Evolutionary conservation across 164 flowering plant genomes (phyloP).

Genomic region (Berberis vulgaris): DNA sequence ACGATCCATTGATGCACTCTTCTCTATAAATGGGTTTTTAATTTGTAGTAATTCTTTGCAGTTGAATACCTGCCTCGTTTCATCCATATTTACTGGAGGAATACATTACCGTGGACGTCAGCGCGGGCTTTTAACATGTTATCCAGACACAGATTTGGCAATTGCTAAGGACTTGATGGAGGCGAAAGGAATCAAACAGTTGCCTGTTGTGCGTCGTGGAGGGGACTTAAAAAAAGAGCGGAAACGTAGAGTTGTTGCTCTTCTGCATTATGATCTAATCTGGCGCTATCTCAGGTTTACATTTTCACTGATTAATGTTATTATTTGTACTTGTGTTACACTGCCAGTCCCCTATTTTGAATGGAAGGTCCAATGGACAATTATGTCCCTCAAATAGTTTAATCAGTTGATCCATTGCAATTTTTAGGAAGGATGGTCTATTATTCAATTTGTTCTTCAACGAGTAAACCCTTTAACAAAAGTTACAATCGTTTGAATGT

Average conservation of each 20-base stretch:
- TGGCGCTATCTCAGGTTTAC: conserved; percentile 60
- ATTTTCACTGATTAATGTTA: not conserved
- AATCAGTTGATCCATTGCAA: no score
- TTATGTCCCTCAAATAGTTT: not conserved
- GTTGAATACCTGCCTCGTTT: conserved; percentile 59
- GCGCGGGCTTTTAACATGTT: conserved; percentile 83
- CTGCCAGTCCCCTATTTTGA: not conserved
- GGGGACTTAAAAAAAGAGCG: conserved; percentile 39
- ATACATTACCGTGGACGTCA: conserved; percentile 67
- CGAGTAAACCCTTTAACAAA: no score
- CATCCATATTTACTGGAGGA: conserved; percentile 70
- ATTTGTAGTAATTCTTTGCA: conserved; percentile 17
- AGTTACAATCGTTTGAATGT: no score
- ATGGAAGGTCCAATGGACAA: not conserved
- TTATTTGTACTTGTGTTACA: not conserved
- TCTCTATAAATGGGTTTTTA: conserved; percentile 2
- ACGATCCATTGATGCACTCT: not conserved
- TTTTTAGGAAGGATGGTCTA: no score
- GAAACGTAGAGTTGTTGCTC: conserved; percentile 52
- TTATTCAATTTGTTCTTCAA: no score
- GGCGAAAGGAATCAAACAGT: conserved; percentile 88
- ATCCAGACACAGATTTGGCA: conserved; percentile 76
- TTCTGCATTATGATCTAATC: conserved; percentile 78
- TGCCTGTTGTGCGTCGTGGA: conserved; percentile 80
- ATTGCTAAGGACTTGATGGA: conserved; percentile 92